Conservation (phyloP, 2,329 filamentous ascomycete genomes). For the Aspergillus calidoustus region DNA sequence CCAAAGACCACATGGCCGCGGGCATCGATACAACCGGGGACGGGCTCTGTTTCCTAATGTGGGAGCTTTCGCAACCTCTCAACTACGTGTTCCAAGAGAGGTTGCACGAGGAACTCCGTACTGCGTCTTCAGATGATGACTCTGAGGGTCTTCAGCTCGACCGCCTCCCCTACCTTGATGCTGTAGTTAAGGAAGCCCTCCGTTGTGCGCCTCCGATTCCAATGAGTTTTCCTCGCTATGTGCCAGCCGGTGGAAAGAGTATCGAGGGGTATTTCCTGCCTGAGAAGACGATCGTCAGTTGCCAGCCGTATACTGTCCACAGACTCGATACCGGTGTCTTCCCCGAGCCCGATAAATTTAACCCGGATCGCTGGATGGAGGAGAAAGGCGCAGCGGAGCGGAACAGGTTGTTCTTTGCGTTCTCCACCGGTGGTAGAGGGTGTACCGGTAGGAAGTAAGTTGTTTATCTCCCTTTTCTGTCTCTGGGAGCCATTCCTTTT, state of each 20-base stretch:
- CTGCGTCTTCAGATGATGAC: slow-evolving; percentile 39
- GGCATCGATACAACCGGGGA: slow-evolving; percentile 75
- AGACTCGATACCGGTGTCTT: slow-evolving; percentile 34
- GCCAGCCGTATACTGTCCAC: slow-evolving; percentile 46
- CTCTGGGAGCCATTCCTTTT: not conserved
- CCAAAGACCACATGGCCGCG: slow-evolving; percentile 72
- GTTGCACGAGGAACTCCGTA: slow-evolving; percentile 58
- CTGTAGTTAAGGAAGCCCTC: slow-evolving; percentile 65
- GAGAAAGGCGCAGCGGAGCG: slow-evolving; percentile 41
- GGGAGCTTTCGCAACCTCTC: slow-evolving; percentile 67
- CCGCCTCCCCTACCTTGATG: slow-evolving; percentile 62
- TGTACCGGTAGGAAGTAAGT: slow-evolving; percentile 63
- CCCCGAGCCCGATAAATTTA: slow-evolving; percentile 35
- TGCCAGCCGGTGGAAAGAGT: slow-evolving; percentile 43
- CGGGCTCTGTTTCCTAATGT: slow-evolving; percentile 71
- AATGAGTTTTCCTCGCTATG: slow-evolving; percentile 55
- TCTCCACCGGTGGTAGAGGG: slow-evolving; percentile 67
- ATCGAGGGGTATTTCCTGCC: slow-evolving; percentile 46
- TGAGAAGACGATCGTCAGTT: slow-evolving; percentile 42
- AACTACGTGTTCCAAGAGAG: slow-evolving; percentile 57
- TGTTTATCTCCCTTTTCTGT: not conserved
- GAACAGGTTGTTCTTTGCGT: slow-evolving; percentile 66
- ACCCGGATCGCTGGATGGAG: slow-evolving; percentile 40
- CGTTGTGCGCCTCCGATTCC: slow-evolving; percentile 61
- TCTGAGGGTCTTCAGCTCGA: slow-evolving; percentile 35